A percentile compares a stretch with the other conserved stretches of the same genome.
phyloP scores from a whole-genome alignment of 2,329 filamentous ascomycete species.

The Triangularia verruculosa region DNA sequence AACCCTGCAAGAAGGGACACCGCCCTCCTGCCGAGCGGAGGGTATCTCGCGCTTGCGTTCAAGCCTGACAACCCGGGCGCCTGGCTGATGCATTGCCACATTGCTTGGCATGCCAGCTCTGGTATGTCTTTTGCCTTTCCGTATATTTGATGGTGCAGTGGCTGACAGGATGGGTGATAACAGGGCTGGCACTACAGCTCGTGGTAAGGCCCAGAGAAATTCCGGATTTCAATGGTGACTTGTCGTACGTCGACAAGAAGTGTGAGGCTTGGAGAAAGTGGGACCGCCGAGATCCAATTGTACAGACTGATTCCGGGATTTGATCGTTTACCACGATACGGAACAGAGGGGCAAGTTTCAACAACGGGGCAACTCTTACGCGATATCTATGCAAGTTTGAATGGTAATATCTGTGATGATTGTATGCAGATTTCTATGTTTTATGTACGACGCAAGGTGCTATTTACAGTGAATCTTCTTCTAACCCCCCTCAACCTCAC shows the following conservation, averaged over 20 bases:
- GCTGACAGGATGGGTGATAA: not conserved
- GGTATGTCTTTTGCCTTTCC: conserved; percentile 29
- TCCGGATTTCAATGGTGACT: not conserved
- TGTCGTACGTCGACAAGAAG: not conserved
- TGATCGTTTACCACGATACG: not conserved
- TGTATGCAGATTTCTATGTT: not conserved
- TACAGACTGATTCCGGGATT: conserved; percentile 17
- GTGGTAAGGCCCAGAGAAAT: conserved; percentile 16
- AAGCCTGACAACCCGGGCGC: conserved; percentile 20
- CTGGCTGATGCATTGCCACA: conserved; percentile 35
- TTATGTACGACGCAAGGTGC: not conserved
- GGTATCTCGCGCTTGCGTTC: conserved; percentile 20
- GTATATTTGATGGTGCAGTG: not conserved
- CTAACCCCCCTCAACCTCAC: not conserved
- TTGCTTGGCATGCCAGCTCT: conserved; percentile 41
- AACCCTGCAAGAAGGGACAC: conserved; percentile 17
- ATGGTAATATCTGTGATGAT: too few relatives aligned
- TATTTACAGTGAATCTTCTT: not conserved
- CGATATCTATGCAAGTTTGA: too few relatives aligned
- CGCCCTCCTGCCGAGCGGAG: conserved; percentile 9
- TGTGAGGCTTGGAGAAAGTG: conserved; percentile 1
- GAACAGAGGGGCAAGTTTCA: not conserved
- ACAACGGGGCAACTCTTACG: not conserved
- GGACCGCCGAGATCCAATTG: not conserved
- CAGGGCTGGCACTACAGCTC: conserved; percentile 34